A percentile compares a stretch with the other conserved stretches of the same genome.
Conservation (phyloP, 2,329 filamentous ascomycete genomes). For the Tolypocladium ovalisporum region DNA sequence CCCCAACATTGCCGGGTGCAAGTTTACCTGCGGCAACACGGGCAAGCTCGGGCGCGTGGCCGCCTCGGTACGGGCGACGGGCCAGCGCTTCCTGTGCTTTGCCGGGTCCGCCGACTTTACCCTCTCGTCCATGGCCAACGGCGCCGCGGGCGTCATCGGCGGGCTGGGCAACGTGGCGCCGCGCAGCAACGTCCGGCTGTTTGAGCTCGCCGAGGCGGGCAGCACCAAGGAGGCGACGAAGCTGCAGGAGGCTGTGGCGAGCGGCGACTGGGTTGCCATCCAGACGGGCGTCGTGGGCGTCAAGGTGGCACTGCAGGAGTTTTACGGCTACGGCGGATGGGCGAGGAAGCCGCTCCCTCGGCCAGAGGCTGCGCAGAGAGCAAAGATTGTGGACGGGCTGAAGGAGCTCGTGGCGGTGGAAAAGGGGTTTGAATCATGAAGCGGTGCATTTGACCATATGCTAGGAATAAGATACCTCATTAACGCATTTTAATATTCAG, state of each 20-base stretch:
- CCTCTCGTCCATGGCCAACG: conserved; percentile 56
- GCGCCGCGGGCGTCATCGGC: conserved; percentile 62
- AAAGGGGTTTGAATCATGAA: conserved; percentile 30
- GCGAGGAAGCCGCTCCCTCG: conserved; percentile 53
- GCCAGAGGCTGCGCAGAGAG: conserved; percentile 44
- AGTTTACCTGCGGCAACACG: conserved; percentile 53
- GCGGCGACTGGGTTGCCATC: conserved; percentile 60
- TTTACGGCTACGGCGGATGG: conserved; percentile 53
- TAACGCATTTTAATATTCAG: not conserved
- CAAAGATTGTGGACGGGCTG: conserved; percentile 43
- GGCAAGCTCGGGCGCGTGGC: conserved; percentile 43
- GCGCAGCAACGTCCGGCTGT: conserved; percentile 49
- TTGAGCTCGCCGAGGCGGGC: conserved; percentile 48
- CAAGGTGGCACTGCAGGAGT: conserved; percentile 52
- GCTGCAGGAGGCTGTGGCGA: conserved; percentile 52
- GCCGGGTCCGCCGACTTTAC: conserved; percentile 67
- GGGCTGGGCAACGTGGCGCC: conserved; percentile 63
- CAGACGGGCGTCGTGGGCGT: conserved; percentile 58
- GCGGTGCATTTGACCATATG: not conserved
- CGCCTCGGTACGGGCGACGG: conserved; percentile 25
- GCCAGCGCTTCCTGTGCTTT: conserved; percentile 49
- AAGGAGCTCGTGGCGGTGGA: conserved; percentile 57
- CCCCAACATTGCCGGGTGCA: conserved; percentile 50
- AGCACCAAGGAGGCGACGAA: conserved; percentile 45
- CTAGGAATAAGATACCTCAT: not conserved